Percentiles rank a stretch among this genome's conserved stretches.
phyloP scores from a whole-genome alignment of 352 stramenopile species.

The Phytophthora megakarya region DNA sequence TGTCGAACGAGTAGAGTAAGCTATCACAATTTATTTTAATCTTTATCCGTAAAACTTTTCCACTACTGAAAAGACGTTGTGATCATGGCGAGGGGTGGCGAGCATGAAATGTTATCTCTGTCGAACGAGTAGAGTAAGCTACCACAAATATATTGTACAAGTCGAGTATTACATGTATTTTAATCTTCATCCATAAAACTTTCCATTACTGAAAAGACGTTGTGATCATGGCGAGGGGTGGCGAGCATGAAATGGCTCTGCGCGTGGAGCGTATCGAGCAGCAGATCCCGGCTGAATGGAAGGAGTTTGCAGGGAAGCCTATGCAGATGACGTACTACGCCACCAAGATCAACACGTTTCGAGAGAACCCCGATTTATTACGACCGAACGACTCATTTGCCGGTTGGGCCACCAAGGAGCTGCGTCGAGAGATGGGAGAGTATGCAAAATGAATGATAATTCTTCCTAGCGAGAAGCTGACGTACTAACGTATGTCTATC shows the following conservation, averaged over 20 bases:
- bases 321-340: conserved; percentile 69
- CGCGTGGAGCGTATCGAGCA: conserved; percentile 63
- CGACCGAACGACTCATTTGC: conserved; percentile 51
- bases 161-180: too few species aligned
- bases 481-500: not conserved
- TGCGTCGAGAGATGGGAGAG: conserved; percentile 48
- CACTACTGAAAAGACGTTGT: conserved; percentile 12
- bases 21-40: too few species aligned
- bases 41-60: too few species aligned
- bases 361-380: conserved; percentile 52
- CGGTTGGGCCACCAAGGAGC: conserved; percentile 40
- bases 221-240: conserved; percentile 10
- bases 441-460: conserved; percentile 26
- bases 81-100: conserved; percentile 14
- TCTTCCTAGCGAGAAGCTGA: conserved; percentile 4
- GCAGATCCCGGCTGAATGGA: conserved; percentile 51
- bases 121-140: conserved; percentile 14
- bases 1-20: conserved; percentile 20
- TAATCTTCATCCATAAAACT: too few species aligned
- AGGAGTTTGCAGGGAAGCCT: conserved; percentile 47
- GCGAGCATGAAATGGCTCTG: conserved; percentile 47
- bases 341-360: conserved; percentile 69
- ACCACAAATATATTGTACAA: too few species aligned
- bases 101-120: conserved; percentile 49
- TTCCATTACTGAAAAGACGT: conserved; percentile 15